A percentile compares a stretch with the other conserved stretches of the same genome.
phyloP scores from a whole-genome alignment of 768 basidiomycete genomes.

The Tylopilus sp. region DNA sequence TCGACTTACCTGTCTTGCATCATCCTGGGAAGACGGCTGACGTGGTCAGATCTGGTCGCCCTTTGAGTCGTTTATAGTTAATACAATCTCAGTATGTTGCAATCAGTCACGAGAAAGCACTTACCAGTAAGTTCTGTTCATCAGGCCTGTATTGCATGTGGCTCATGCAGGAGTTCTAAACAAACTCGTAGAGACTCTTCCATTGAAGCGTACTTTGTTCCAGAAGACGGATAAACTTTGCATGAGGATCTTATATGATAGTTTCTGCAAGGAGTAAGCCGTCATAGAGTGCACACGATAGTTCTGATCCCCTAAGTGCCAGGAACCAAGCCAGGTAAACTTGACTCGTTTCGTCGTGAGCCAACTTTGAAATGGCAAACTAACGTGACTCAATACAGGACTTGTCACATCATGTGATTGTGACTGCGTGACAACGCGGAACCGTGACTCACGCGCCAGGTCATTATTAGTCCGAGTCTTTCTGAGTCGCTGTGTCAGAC shows the following conservation, averaged over 20 bases:
- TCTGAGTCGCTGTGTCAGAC: conserved; percentile 1
- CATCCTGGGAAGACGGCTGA: background rate
- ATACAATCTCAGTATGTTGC: background rate
- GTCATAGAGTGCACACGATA: too few relatives aligned
- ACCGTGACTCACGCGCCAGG: conserved; percentile 10
- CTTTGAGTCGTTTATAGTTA: too few relatives aligned
- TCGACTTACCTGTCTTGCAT: background rate
- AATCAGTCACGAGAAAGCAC: conserved; percentile 29
- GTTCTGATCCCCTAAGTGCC: too few relatives aligned
- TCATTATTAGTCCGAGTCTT: conserved; percentile 5
- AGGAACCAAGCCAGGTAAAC: too few relatives aligned
- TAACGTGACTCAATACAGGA: background rate
- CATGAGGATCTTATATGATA: too few relatives aligned
- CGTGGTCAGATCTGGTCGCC: too few relatives aligned
- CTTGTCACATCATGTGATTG: conserved; percentile 10
- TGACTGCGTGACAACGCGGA: conserved; percentile 25
- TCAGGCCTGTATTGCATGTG: too few relatives aligned
- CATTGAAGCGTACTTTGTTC: conserved; percentile 27
- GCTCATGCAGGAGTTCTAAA: conserved; percentile 36
- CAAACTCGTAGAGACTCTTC: too few relatives aligned
- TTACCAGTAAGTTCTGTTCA: conserved; percentile 28
- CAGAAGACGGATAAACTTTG: conserved; percentile 24
- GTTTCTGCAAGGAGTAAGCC: too few relatives aligned
- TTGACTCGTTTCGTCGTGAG: too few relatives aligned
- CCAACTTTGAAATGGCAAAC: too few relatives aligned